A percentile compares a stretch with the other conserved stretches of the same genome.
Conservation (phyloP, 2,329 filamentous ascomycete species). For the Coniochaeta sp. region DNA sequence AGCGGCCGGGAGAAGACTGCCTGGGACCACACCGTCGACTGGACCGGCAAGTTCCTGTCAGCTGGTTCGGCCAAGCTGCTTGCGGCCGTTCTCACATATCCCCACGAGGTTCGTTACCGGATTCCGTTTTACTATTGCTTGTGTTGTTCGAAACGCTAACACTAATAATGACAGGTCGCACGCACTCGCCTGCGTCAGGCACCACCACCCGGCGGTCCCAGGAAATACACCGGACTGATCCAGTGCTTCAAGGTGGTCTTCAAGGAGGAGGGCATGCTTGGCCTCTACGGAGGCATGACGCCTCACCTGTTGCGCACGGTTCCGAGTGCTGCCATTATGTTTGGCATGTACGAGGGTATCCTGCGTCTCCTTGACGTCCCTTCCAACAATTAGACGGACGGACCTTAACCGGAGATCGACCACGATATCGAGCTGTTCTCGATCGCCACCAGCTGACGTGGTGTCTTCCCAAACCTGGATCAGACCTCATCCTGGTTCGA, state of each 20-base stretch:
- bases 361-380: slow-evolving; percentile 35
- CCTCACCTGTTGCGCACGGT: slow-evolving; percentile 88
- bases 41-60: slow-evolving; percentile 70
- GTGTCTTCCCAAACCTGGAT: neutral
- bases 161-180: slow-evolving; percentile 49
- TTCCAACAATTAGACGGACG: slow-evolving; percentile 5
- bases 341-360: slow-evolving; percentile 72
- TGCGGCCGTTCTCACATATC: slow-evolving; percentile 80
- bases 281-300: slow-evolving; percentile 83
- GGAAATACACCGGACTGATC: slow-evolving; percentile 81
- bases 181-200: slow-evolving; percentile 80
- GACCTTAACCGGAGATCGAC: neutral
- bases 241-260: slow-evolving; percentile 86
- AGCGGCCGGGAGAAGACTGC: slow-evolving; percentile 56
- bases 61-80: slow-evolving; percentile 82
- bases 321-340: slow-evolving; percentile 92
- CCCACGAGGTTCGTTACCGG: slow-evolving; percentile 68
- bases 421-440: neutral
- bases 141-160: no score
- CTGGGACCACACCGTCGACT: slow-evolving; percentile 71
- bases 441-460: neutral
- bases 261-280: slow-evolving; percentile 80
- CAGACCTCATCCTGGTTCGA: neutral
- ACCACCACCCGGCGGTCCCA: slow-evolving; percentile 60
- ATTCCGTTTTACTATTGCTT: neutral